Percentiles rank a stretch among this genome's conserved stretches.
Conservation (phyloP, 73 alveolate species). For the Symbiodinium pilosum region DNA sequence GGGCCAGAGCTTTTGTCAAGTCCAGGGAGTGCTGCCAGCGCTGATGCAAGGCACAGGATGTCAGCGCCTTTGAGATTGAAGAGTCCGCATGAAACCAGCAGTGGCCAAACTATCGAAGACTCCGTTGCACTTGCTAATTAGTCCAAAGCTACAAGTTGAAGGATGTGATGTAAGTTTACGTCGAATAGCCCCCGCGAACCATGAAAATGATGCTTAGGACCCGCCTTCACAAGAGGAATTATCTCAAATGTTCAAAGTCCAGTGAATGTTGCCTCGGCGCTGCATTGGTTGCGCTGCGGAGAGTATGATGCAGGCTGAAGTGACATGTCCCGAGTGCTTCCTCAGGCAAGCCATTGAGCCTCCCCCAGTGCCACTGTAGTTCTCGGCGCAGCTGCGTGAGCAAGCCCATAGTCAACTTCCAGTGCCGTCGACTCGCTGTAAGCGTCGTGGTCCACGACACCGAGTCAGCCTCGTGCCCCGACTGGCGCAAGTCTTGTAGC, state of each 20-base stretch:
- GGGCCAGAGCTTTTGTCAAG: not conserved
- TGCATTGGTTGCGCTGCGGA: not conserved
- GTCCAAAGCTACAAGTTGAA: too few species aligned
- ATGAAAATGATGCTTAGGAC: too few species aligned
- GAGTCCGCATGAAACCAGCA: too few species aligned
- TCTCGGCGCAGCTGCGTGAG: not conserved
- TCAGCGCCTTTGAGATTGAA: too few species aligned
- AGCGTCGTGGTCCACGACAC: not conserved
- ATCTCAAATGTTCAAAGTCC: too few species aligned
- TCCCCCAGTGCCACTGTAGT: not conserved
- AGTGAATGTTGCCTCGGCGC: not conserved
- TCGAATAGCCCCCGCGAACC: too few species aligned
- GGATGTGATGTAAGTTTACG: too few species aligned
- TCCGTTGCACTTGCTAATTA: too few species aligned
- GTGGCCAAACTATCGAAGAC: too few species aligned
- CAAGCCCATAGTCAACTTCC: not conserved
- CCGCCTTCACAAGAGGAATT: too few species aligned
- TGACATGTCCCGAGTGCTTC: not conserved
- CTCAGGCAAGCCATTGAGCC: not conserved
- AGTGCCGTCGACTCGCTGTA: not conserved
- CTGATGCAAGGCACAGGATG: not conserved
- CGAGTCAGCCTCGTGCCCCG: not conserved
- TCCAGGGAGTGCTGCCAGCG: constrained; percentile 12
- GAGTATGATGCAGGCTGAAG: not conserved
- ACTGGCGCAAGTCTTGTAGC: not conserved